phyloP scores from a whole-genome alignment of 1,284 basidiomycete genomes.

The Lignosus rhinocerotis region DNA sequence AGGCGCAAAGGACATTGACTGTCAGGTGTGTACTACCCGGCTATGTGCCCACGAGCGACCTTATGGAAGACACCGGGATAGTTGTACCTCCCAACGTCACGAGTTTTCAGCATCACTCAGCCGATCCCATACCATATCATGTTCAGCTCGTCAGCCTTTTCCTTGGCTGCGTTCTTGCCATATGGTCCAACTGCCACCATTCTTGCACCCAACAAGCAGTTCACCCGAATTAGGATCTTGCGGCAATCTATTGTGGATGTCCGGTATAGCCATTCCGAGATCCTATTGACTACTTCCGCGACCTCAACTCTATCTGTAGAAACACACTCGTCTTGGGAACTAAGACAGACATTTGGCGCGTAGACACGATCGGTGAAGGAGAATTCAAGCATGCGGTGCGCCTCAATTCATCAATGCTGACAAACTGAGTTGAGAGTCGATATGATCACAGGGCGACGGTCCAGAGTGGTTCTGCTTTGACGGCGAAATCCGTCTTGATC shows the following conservation, averaged over 20 bases:
- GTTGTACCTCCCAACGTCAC: conserved; percentile 56
- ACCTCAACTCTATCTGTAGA: conserved; percentile 10
- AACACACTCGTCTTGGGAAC: conserved; percentile 36
- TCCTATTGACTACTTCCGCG: not conserved
- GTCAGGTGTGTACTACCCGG: conserved; percentile 35
- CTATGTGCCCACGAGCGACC: not conserved
- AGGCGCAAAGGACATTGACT: conserved; percentile 45
- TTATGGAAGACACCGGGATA: conserved; percentile 16
- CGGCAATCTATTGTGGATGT: conserved; percentile 69
- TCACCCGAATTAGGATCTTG: conserved; percentile 60
- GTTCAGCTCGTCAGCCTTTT: conserved; percentile 52
- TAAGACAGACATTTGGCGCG: conserved; percentile 71
- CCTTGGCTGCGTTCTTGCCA: conserved; percentile 62
- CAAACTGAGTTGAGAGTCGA: not conserved
- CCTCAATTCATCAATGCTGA: not conserved
- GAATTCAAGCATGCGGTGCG: conserved; percentile 57
- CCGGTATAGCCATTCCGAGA: conserved; percentile 41
- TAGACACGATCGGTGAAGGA: conserved; percentile 63
- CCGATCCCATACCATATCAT: conserved; percentile 67
- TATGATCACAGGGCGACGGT: conserved; percentile 52
- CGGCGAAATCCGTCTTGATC: conserved; percentile 57
- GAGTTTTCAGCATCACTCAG: conserved; percentile 56
- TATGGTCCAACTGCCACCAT: conserved; percentile 48
- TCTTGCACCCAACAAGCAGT: conserved; percentile 39
- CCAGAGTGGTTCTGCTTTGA: conserved; percentile 58